A percentile compares a stretch with the other conserved stretches of the same genome.
Conservation (phyloP, 2,329 filamentous ascomycete genomes). For the Fusarium chuoi region DNA sequence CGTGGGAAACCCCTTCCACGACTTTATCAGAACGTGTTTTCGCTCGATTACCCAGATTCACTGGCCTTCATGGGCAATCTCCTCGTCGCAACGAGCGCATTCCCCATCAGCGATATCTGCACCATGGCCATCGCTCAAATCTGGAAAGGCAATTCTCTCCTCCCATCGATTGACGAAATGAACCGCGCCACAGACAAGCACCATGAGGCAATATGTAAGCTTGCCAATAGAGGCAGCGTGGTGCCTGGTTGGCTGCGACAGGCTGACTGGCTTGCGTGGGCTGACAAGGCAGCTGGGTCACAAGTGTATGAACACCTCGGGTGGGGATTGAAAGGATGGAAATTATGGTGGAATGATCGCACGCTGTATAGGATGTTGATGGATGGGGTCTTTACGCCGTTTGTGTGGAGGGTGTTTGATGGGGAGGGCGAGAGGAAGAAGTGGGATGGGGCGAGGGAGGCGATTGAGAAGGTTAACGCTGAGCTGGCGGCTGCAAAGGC, state of each 20-base stretch:
- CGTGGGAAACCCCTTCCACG: conserved; percentile 47
- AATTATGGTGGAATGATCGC: conserved; percentile 54
- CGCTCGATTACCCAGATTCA: conserved; percentile 54
- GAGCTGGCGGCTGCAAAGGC: conserved; percentile 21
- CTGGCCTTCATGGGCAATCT: conserved; percentile 56
- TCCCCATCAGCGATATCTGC: conserved; percentile 54
- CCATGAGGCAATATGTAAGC: conserved; percentile 47
- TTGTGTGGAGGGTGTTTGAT: conserved; percentile 55
- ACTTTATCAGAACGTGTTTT: conserved; percentile 58
- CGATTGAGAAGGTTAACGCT: conserved; percentile 48
- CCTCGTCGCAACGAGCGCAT: conserved; percentile 49
- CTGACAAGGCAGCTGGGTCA: conserved; percentile 55
- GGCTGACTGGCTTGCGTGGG: conserved; percentile 52
- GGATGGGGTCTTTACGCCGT: conserved; percentile 54
- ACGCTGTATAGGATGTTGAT: conserved; percentile 52
- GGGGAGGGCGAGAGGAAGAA: conserved; percentile 52
- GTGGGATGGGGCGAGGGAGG: conserved; percentile 53
- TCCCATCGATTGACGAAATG: conserved; percentile 54
- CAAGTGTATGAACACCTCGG: conserved; percentile 54
- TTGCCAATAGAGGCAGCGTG: conserved; percentile 43
- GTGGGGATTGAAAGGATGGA: conserved; percentile 54
- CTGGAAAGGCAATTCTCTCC: conserved; percentile 51
- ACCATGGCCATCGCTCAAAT: conserved; percentile 57
- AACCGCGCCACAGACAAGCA: conserved; percentile 47
- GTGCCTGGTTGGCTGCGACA: conserved; percentile 45